These are phyloP conservation scores for Schizophyllum amplum DNA, from an alignment of 1,284 basidiomycete species.

Conservation along the genomic window DNA sequence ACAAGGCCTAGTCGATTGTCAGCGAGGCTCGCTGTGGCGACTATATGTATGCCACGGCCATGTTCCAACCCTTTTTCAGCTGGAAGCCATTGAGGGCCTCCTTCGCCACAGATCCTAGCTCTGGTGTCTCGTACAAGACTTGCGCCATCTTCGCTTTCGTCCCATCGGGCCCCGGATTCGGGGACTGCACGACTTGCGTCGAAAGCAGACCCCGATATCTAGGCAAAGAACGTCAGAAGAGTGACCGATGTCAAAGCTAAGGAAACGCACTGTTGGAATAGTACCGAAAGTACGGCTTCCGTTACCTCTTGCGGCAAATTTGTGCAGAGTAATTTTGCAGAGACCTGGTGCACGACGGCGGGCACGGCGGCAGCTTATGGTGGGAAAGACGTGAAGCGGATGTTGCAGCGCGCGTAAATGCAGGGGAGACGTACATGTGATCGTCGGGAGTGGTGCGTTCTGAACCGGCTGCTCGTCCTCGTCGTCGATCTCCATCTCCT, in stretches of 20 bases:
- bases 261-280: constrained; percentile 76
- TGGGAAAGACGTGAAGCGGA: constrained; percentile 22
- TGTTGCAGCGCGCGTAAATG: constrained; percentile 14
- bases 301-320: constrained; percentile 79
- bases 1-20: too few relatives aligned
- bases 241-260: not conserved
- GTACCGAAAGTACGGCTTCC: constrained; percentile 69
- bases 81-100: constrained; percentile 73
- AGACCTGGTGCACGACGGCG: constrained; percentile 45
- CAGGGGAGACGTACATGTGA: constrained; percentile 33
- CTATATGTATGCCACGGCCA: constrained; percentile 70
- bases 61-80: constrained; percentile 74
- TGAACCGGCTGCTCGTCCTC: constrained; percentile 45
- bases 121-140: constrained; percentile 64
- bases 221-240: constrained; percentile 8
- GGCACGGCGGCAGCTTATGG: constrained; percentile 35
- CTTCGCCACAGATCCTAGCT: constrained; percentile 68
- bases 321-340: constrained; percentile 63
- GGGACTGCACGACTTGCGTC: constrained; percentile 58
- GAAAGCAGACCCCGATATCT: constrained; percentile 75
- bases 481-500: constrained; percentile 83
- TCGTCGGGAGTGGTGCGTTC: constrained; percentile 18
- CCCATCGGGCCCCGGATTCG: constrained; percentile 53
- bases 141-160: constrained; percentile 67
- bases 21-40: too few relatives aligned